A percentile compares a stretch with the other conserved stretches of the same genome.
Conservation (phyloP, 2,329 filamentous ascomycete species). For the Botryotinia narcissicola region DNA sequence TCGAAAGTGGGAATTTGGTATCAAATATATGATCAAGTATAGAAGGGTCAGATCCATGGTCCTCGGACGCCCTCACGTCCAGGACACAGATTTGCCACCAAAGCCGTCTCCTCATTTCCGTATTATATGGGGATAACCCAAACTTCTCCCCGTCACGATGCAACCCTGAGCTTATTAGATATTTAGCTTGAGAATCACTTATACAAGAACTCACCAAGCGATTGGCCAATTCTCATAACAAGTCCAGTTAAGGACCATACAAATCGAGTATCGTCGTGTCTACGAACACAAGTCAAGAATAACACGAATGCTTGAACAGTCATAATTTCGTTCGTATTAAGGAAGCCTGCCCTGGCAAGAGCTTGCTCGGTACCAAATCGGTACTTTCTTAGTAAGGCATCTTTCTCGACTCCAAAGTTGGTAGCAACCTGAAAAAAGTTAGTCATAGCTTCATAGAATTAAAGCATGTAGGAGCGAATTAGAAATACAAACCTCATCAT, state of each 20-base stretch:
- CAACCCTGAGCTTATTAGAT: conserved; percentile 37
- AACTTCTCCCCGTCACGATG: conserved; percentile 58
- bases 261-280: conserved; percentile 44
- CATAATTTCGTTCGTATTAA: conserved; percentile 53
- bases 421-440: conserved; percentile 30
- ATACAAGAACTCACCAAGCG: conserved; percentile 39
- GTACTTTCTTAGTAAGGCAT: conserved; percentile 46
- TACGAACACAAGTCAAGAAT: conserved; percentile 54
- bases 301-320: conserved; percentile 55
- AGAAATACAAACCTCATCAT: conserved; percentile 34
- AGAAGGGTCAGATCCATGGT: conserved; percentile 61
- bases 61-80: conserved; percentile 59
- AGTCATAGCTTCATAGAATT: conserved; percentile 21
- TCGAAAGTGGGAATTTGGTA: conserved; percentile 50
- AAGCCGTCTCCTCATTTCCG: conserved; percentile 56
- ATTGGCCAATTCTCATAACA: conserved; percentile 56
- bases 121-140: conserved; percentile 55
- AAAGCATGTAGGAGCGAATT: not conserved
- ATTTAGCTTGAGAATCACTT: not conserved
- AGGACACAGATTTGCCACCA: conserved; percentile 62
- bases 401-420: conserved; percentile 45
- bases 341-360: conserved; percentile 53
- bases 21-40: conserved; percentile 59
- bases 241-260: conserved; percentile 59
- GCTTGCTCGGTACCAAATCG: conserved; percentile 55